Evolutionary conservation across 2,329 filamentous ascomycete species (phyloP).

Genomic region (Aureobasidium mangrovei): DNA sequence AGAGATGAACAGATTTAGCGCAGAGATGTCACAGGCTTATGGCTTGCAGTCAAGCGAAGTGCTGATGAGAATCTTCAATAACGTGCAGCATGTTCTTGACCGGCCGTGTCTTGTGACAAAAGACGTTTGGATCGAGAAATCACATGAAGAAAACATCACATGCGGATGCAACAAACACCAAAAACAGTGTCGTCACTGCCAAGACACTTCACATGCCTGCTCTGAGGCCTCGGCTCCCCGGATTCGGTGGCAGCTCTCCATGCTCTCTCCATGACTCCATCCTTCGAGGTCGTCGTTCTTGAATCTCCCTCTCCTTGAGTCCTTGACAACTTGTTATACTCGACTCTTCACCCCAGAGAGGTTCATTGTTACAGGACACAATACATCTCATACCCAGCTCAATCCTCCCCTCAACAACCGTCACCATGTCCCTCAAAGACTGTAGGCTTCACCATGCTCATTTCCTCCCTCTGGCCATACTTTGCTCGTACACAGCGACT

Average conservation of each 20-base stretch:
- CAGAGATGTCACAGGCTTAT: no score
- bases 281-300: no score
- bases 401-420: not conserved
- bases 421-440: conserved; percentile 8
- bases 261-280: not conserved
- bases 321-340: not conserved
- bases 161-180: not conserved
- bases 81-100: not conserved
- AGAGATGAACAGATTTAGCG: no score
- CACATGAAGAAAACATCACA: not conserved
- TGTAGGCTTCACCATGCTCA: not conserved
- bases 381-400: no score
- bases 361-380: not conserved
- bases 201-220: conserved; percentile 6
- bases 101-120: no score
- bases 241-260: not conserved
- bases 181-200: not conserved
- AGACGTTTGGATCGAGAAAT: not conserved
- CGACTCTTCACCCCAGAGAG: not conserved
- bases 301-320: not conserved
- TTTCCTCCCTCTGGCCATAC: not conserved
- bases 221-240: conserved; percentile 1
- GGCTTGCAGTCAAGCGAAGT: not conserved
- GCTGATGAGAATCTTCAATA: not conserved
- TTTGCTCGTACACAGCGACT: not conserved